Evolutionary conservation across 2,329 filamentous ascomycete species (phyloP).

Genomic region (Geosmithia putterillii): DNA sequence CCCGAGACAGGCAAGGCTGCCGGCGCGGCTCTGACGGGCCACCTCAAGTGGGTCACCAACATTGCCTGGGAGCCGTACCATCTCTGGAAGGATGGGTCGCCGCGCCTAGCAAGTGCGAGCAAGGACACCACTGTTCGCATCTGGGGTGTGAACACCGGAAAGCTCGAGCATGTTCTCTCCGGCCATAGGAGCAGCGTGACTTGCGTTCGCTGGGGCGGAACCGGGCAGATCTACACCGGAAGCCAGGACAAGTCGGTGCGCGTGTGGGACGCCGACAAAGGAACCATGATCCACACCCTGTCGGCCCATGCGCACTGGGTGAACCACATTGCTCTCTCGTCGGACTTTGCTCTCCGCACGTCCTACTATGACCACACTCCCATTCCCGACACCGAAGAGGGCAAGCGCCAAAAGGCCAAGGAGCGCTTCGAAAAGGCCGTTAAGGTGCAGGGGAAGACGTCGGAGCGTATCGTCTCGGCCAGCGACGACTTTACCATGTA

Average conservation of each 20-base stretch:
- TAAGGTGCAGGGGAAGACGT: constrained; percentile 59
- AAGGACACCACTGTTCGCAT: constrained; percentile 83
- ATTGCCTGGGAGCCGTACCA: constrained; percentile 93
- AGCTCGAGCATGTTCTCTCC: constrained; percentile 69
- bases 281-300: constrained; percentile 69
- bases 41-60: constrained; percentile 79
- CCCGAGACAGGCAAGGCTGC: constrained; percentile 65
- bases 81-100: constrained; percentile 59
- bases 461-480: constrained; percentile 78
- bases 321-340: constrained; percentile 87
- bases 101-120: constrained; percentile 72
- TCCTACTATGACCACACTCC: constrained; percentile 74
- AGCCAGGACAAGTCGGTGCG: constrained; percentile 90
- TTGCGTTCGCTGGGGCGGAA: constrained; percentile 92
- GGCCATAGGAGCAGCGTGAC: constrained; percentile 84
- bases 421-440: constrained; percentile 79
- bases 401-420: constrained; percentile 62
- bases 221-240: constrained; percentile 67
- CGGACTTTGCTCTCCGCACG: constrained; percentile 79
- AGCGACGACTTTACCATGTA: constrained; percentile 96
- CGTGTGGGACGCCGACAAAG: constrained; percentile 73
- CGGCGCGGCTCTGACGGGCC: constrained; percentile 63
- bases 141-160: constrained; percentile 71
- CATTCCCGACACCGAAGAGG: constrained; percentile 56
- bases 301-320: constrained; percentile 85